phyloP scores from a whole-genome alignment of 1,139 yeast species.

The Kodamaea sp. region DNA sequence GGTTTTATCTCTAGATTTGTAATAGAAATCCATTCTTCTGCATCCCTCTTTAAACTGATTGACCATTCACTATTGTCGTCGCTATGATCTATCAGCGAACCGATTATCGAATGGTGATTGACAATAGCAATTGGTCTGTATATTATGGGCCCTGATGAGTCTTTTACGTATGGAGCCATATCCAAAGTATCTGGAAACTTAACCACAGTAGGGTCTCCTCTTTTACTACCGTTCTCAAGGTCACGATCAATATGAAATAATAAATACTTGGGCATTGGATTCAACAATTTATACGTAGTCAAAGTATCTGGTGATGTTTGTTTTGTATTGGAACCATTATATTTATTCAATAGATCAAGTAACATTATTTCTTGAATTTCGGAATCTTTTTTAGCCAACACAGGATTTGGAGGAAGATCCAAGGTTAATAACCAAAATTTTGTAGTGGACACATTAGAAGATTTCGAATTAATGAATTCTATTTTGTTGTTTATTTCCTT shows the following conservation, averaged over 20 bases:
- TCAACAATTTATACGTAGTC: constrained; percentile 35
- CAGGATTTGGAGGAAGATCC: constrained; percentile 55
- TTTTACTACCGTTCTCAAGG: constrained; percentile 29
- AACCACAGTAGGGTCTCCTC: constrained; percentile 61
- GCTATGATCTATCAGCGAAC: constrained; percentile 18
- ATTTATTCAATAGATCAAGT: constrained; percentile 44
- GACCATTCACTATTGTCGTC: constrained; percentile 46
- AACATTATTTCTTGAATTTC: constrained; percentile 55
- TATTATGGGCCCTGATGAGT: constrained; percentile 14
- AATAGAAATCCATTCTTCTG: constrained; percentile 55
- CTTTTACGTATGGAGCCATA: constrained; percentile 30
- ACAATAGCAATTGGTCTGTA: constrained; percentile 54
- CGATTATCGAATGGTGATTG: constrained; percentile 36
- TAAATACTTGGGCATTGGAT: constrained; percentile 50
- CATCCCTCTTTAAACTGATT: constrained; percentile 42
- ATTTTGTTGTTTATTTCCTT: constrained; percentile 19
- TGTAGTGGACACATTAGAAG: constrained; percentile 13
- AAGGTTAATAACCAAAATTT: constrained; percentile 62
- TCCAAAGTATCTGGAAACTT: constrained; percentile 51
- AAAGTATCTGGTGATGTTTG: constrained; percentile 20
- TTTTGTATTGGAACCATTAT: constrained; percentile 25
- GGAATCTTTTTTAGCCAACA: constrained; percentile 36
- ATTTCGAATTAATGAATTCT: constrained; percentile 20
- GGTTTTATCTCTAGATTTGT: constrained; percentile 46
- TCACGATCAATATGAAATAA: constrained; percentile 54